Evolutionary conservation across 768 basidiomycete genomes (phyloP), one percentile per base, ranked within the genome.

Genomic region (Mycena capillaripes): DNA sequence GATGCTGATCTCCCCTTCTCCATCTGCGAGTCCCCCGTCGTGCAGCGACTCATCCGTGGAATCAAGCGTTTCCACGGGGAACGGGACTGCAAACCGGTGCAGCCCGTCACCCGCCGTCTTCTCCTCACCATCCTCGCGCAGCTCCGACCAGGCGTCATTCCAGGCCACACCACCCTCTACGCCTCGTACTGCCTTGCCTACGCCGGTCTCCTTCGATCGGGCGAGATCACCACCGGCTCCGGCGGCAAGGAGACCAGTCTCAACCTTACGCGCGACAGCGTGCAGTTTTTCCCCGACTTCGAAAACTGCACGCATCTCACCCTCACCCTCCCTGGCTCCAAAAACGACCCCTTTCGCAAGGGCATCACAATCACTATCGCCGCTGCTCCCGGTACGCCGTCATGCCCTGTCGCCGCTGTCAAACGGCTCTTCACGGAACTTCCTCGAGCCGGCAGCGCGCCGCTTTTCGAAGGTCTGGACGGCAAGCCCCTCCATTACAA

Each of bases 1-100:
- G 78, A 82, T 32, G 30, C 58, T 50, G 76, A 77, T 56, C 64
- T 77, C n/a, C 70, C 75, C 50, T 75, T 76, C 52, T 40, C 42
- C 2, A 40, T 63, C 0, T 70, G 71, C 64, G 52, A 73, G 27
- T 61, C 71, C 0, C 75, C 75, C 7, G 25, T 38, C 14, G 55
- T 56, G 4, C 55, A 56, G 19, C 55, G 55, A 7, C 55, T 56
- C 55, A 56, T 56, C 19, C 55, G 55, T 19, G 55, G 55, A 8
- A 56, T 56, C 55, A 56, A 56, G 19, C 30, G 32, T 14, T 56
- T 30, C 30, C 55, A 56, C 27, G 55, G 55, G 4, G 32, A 56
- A 25, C 27, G 30, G 27, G 52, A 53, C 52, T 29, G n/a, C n/a
- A n/a, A n/a, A n/a, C n/a, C n/a, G n/a, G 55, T 56, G 3, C 55